These are phyloP conservation scores for Massarina eburnea DNA, from an alignment of 2,329 filamentous ascomycete genomes.

Conservation along the genomic window DNA sequence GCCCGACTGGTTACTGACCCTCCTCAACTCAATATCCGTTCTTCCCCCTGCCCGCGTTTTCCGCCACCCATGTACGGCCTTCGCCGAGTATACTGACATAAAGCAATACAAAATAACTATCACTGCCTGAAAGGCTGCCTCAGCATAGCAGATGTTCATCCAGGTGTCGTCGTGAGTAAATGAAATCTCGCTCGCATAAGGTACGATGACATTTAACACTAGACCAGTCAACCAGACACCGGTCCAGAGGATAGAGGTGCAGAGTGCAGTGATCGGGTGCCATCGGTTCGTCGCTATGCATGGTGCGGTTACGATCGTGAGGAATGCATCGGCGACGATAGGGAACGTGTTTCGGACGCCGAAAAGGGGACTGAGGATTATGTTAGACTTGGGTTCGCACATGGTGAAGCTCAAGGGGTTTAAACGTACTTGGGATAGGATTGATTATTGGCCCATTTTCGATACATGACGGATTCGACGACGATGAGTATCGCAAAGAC, in stretches of 20 bases:
- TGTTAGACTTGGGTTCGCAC: not conserved
- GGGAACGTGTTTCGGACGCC: conserved; percentile 1
- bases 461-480: conserved; percentile 9
- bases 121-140: conserved; percentile 1
- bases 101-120: conserved; percentile 2
- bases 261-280: conserved; percentile 7
- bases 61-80: conserved; percentile 7
- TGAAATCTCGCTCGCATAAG: conserved; percentile 1
- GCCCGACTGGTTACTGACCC: not conserved
- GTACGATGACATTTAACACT: not conserved
- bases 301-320: conserved; percentile 1
- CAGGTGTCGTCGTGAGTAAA: conserved; percentile 2
- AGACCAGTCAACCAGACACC: not conserved
- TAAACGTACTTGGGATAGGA: not conserved
- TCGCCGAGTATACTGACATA: conserved; percentile 7
- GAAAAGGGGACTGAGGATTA: not conserved
- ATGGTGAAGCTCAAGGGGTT: not conserved
- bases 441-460: conserved; percentile 1
- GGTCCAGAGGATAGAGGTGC: conserved; percentile 1
- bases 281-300: conserved; percentile 1
- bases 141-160: conserved; percentile 1
- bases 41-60: not conserved
- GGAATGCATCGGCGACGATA: conserved; percentile 3
- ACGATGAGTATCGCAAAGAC: conserved; percentile 16
- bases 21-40: not conserved